Conservation (phyloP, 2,329 filamentous ascomycete species). For the Dactylellina sp. region DNA sequence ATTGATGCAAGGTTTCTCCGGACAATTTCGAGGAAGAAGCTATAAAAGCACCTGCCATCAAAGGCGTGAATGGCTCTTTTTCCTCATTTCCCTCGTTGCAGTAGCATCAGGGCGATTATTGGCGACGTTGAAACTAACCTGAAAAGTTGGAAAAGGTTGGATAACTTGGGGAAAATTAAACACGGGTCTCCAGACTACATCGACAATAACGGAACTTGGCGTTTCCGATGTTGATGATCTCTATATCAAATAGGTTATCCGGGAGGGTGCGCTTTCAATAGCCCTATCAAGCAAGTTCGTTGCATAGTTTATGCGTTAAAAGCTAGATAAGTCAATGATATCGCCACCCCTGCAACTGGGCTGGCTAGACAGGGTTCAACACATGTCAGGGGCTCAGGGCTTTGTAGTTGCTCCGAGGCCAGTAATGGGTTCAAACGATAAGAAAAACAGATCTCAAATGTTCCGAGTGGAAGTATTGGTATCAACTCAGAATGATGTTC, state of each 20-base stretch:
- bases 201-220: slow-evolving; percentile 3
- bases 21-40: slow-evolving; percentile 2
- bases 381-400: too few relatives aligned
- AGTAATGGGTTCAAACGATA: too few relatives aligned
- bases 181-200: too few relatives aligned
- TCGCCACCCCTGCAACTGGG: slow-evolving; percentile 18
- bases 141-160: slow-evolving; percentile 19
- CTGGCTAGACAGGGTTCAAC: not conserved
- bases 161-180: not conserved
- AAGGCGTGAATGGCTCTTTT: slow-evolving; percentile 18
- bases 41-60: slow-evolving; percentile 29
- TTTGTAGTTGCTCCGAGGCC: too few relatives aligned
- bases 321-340: slow-evolving; percentile 20
- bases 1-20: slow-evolving; percentile 12
- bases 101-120: not conserved
- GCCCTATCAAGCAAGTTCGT: slow-evolving; percentile 40
- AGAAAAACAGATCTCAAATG: too few relatives aligned
- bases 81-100: not conserved
- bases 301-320: slow-evolving; percentile 32
- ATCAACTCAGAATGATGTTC: too few relatives aligned
- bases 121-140: slow-evolving; percentile 19
- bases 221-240: not conserved
- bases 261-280: not conserved
- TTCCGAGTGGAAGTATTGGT: too few relatives aligned
- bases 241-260: not conserved